Base-by-base conservation (phyloP, 1,284 basidiomycete genomes). In the Volvariella volvacea region DNA sequence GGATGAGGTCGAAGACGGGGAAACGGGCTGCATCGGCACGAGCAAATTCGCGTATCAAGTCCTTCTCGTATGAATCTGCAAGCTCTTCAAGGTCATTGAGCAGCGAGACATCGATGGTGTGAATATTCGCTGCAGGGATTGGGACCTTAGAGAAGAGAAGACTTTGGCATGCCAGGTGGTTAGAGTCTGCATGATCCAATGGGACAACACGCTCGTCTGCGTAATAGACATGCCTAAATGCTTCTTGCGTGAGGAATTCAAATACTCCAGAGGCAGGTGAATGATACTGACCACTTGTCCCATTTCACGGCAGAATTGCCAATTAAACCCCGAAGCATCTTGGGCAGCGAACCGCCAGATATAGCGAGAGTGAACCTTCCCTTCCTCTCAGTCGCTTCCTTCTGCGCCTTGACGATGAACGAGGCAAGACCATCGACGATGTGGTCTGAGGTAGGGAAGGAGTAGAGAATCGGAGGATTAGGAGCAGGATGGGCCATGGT, bases 191-290 rank as follows among this genome's bases (percentile, higher is more conserved):
- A 60, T 96, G 77, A 67, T 94, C 84, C 57, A 98, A 82, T 0
- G 93, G 92, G 10, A 99, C 96, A 46, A 87, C 82, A 45, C 96
- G 89, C 71, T 99, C 96, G 64, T 99, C 96, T 43, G 86, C 92
- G 64, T 98, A 99, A 71, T 89, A 99, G 57, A 99, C 83, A 56
- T 98, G 92, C 94, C 94, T 98, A 63, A 30, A 37, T 2, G 6
- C 8, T 3, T 34, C n/a, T 16, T 30, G 3, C 31, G n/a, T 3
- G 30, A 44, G 4, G 33, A 25, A 15, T 19, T 31, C 28, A 4
- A n/a, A 8, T 4, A 14, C 22, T 44, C 6, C n/a, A 7, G 8
- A 20, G 34, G 15, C 6, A 30, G 20, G 12, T 28, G 12, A 6
- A 28, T 12, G 39, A 28, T 20, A 71, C 78, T 52, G 55, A 93